Percentiles rank a stretch among this genome's conserved stretches.
Evolutionary conservation across 108 stramenopile genomes (phyloP).

Genomic region (Pinguiococcus pyrenoidosus): DNA sequence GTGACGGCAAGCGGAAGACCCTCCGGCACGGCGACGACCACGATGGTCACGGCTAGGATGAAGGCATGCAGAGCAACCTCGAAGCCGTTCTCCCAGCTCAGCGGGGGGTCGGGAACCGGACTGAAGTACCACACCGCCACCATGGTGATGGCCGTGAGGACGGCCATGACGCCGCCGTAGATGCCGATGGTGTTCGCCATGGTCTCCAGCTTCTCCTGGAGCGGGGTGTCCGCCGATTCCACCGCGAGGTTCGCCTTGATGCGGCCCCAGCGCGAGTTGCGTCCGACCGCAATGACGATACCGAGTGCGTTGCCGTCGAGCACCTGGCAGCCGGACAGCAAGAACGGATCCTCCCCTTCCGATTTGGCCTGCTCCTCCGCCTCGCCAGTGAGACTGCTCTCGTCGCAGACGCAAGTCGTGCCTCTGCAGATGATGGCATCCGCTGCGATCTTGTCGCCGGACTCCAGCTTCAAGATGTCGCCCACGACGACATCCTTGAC

Average conservation of each 20-base stretch:
- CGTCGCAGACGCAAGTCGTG: constrained; percentile 86
- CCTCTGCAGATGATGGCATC: constrained; percentile 46
- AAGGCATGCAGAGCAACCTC: constrained; percentile 84
- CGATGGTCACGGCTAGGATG: constrained; percentile 91
- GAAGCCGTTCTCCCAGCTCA: constrained; percentile 25
- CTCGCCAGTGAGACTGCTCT: constrained; percentile 85
- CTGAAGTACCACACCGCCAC: background rate
- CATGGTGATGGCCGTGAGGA: no score
- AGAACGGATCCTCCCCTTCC: constrained; percentile 20
- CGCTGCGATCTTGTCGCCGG: constrained; percentile 24
- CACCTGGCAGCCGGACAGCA: constrained; percentile 26
- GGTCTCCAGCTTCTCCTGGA: constrained; percentile 37
- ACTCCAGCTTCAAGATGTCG: constrained; percentile 32
- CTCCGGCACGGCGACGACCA: constrained; percentile 96
- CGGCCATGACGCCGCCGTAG: no score
- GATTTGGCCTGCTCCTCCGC: constrained; percentile 62
- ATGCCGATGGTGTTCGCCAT: constrained; percentile 35
- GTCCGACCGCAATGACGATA: constrained; percentile 30
- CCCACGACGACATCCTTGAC: constrained; percentile 35
- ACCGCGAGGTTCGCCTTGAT: constrained; percentile 21
- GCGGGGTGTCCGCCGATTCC: constrained; percentile 26
- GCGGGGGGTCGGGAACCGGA: background rate
- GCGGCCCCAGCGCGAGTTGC: constrained; percentile 24
- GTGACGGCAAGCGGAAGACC: constrained; percentile 95
- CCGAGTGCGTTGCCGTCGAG: constrained; percentile 16